Conservation (phyloP, 768 basidiomycete species). For the Phlebiopsis gigantea region DNA sequence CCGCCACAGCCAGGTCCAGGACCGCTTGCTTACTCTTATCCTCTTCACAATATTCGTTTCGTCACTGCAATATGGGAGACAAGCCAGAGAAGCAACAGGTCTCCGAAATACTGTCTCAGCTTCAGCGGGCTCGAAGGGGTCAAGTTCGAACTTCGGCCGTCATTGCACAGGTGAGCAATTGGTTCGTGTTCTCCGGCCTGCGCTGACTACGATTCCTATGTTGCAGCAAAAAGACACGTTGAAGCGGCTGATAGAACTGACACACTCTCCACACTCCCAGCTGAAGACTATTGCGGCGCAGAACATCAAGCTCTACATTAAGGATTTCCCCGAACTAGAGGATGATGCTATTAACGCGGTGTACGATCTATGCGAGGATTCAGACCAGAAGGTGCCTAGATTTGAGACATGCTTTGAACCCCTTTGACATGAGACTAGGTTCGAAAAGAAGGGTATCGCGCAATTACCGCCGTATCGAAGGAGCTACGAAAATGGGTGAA, state of each 20-base stretch:
- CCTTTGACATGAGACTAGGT: conserved; percentile 36
- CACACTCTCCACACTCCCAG: conserved; percentile 39
- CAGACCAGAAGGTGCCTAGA: conserved; percentile 39
- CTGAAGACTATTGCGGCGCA: conserved; percentile 55
- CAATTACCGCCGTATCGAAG: conserved; percentile 46
- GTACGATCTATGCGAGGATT: conserved; percentile 75
- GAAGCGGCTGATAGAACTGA: conserved; percentile 47
- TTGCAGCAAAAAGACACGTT: conserved; percentile 48
- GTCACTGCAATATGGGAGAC: conserved; percentile 14
- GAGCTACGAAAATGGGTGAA: conserved; percentile 55
- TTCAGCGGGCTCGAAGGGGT: conserved; percentile 39
- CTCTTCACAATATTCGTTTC: neutral
- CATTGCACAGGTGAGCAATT: conserved; percentile 25
- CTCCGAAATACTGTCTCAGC: conserved; percentile 32
- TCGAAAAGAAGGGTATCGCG: conserved; percentile 62
- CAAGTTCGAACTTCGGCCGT: conserved; percentile 32
- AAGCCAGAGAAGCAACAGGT: conserved; percentile 29
- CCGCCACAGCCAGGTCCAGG: neutral
- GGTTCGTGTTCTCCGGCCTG: conserved; percentile 7
- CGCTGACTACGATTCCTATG: neutral
- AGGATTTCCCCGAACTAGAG: conserved; percentile 65
- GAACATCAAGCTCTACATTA: conserved; percentile 54
- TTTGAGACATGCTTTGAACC: neutral
- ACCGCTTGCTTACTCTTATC: no score
- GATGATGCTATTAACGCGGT: conserved; percentile 74